Conservation (phyloP, 2,329 filamentous ascomycete species). For the Scytalidium lignicola region DNA sequence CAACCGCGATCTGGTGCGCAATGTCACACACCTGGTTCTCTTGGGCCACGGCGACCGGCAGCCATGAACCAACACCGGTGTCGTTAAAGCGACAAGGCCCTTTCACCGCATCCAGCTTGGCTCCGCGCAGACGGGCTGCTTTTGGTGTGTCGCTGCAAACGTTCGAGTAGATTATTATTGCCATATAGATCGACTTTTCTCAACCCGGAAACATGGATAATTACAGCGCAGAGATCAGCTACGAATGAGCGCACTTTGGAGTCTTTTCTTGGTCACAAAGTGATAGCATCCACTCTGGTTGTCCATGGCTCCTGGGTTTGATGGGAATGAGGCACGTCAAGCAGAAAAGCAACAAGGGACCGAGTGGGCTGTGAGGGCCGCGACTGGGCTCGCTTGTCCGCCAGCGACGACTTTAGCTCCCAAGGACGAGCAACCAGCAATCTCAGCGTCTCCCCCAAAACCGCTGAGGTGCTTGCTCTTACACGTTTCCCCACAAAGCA, state of each 20-base stretch:
- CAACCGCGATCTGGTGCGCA: background rate
- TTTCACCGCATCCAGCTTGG: slow-evolving; percentile 13
- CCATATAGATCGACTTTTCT: too few species aligned
- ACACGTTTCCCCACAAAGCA: background rate
- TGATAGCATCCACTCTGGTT: background rate
- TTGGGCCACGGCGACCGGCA: background rate
- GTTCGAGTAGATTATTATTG: too few species aligned
- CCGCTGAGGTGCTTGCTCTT: background rate
- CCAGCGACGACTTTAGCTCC: background rate
- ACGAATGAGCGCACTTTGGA: background rate
- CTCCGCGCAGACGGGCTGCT: too few species aligned
- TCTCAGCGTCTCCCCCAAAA: background rate
- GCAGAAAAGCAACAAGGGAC: background rate
- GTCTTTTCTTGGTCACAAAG: background rate
- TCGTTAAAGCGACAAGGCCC: slow-evolving; percentile 16
- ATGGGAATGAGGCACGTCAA: background rate
- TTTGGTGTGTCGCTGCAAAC: too few species aligned
- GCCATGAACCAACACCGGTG: background rate
- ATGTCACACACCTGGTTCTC: too few species aligned
- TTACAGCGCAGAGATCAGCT: too few species aligned
- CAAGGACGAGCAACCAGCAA: background rate
- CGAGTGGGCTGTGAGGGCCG: background rate
- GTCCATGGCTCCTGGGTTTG: background rate
- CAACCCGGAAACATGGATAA: too few species aligned
- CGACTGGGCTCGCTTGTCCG: background rate